Base-by-base conservation (phyloP, 441 rosid species). In the Eutrema salsugineum region DNA sequence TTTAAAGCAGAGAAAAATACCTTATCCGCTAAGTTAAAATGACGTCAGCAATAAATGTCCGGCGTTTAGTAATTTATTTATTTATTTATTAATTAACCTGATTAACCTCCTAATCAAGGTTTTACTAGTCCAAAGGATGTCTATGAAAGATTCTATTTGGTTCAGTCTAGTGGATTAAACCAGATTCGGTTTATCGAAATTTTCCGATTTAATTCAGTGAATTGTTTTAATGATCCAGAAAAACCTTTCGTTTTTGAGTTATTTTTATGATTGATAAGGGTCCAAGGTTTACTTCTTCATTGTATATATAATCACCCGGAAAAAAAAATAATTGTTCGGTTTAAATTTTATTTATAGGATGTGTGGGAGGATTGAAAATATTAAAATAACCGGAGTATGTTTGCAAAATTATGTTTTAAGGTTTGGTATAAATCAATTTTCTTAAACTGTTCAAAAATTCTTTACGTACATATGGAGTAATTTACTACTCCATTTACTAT, bases 11-110 rank as follows among this genome's bases (percentile, higher is more conserved):
- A 5, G 9, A 10, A 38, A 11, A 35, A 64, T 64, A 16, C 60
- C 72, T 73, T 73, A 73, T 73, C 71, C 70, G 0, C 39, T 19
- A 59, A 48, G 66, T 22, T 55, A 16, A 28, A 30, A n/a, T 65
- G 66, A 57, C 46, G 72, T 55, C 56, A 68, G n/a, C 33, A 14
- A 16, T 12, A 43, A 39, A 68, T 68, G 42, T 33, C 35, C 58
- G 71, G 47, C 58, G 43, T 53, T 35, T 1, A 33, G 27, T 24
- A 3, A 24, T 24, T 24, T 24, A 24, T 24, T 24, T 2, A 24
- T 24, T 2, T 2, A 1, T 20, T 32, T 20, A 39, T 53, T 51
- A 32, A 19, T n/a, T 50, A 16, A 48, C 24, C 33, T 58, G 47
- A 57, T 57, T 46, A 7, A 24, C 5, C 24, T 65, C 32, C 7